phyloP scores from a whole-genome alignment of 2,329 filamentous ascomycete genomes.

The Didymella pomorum region DNA sequence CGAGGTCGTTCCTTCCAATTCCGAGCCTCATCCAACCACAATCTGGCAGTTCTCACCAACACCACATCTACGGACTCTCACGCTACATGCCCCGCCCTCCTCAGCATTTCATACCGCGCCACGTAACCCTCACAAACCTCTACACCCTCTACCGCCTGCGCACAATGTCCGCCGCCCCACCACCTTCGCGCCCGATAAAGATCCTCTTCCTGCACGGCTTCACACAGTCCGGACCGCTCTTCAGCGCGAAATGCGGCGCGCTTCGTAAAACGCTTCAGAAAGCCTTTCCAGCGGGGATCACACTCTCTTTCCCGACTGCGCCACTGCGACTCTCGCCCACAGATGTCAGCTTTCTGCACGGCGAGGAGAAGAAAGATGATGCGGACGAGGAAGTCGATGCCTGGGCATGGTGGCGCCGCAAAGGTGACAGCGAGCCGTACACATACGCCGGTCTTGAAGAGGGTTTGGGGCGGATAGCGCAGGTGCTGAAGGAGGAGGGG shows the following conservation, averaged over 20 bases:
- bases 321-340: slow-evolving; percentile 53
- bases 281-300: slow-evolving; percentile 66
- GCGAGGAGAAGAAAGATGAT: slow-evolving; percentile 37
- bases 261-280: slow-evolving; percentile 83
- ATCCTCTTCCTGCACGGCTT: slow-evolving; percentile 71
- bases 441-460: slow-evolving; percentile 73
- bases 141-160: slow-evolving; percentile 28
- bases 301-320: slow-evolving; percentile 58
- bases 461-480: slow-evolving; percentile 70
- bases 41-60: not conserved
- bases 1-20: slow-evolving; percentile 1
- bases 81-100: slow-evolving; percentile 5
- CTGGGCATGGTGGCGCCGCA: slow-evolving; percentile 83
- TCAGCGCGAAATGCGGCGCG: slow-evolving; percentile 87
- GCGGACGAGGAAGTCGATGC: slow-evolving; percentile 67
- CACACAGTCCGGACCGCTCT: slow-evolving; percentile 87
- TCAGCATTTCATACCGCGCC: slow-evolving; percentile 14
- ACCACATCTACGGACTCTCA: not conserved
- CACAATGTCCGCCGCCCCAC: slow-evolving; percentile 44
- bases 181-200: slow-evolving; percentile 50
- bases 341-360: slow-evolving; percentile 63
- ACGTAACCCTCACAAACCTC: slow-evolving; percentile 29
- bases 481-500: slow-evolving; percentile 38
- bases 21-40: slow-evolving; percentile 2
- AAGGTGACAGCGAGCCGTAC: slow-evolving; percentile 60